Percentiles rank a stretch among this genome's conserved stretches.
Evolutionary conservation across 1,284 basidiomycete species (phyloP).

Genomic region (Cerioporus squamosus): DNA sequence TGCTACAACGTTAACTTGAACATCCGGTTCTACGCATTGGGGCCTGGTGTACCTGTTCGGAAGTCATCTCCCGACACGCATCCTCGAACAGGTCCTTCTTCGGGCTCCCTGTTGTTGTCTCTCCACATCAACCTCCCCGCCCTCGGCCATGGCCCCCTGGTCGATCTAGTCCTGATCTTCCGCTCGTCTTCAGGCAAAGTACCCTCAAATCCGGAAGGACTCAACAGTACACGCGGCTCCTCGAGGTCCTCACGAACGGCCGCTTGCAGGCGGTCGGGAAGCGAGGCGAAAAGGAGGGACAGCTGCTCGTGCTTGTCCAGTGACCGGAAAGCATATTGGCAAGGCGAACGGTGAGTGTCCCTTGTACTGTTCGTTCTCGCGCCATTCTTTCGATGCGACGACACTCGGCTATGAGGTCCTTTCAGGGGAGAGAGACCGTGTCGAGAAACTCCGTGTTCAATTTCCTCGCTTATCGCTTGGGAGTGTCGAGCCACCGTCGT

Average conservation of each 20-base stretch:
- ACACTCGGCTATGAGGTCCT: too few relatives aligned
- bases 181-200: constrained; percentile 52
- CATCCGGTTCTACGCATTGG: constrained; percentile 10
- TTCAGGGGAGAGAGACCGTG: background rate
- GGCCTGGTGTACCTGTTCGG: constrained; percentile 26
- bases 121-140: background rate
- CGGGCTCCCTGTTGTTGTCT: background rate
- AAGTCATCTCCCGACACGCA: constrained; percentile 19
- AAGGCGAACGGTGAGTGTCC: constrained; percentile 70
- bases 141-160: constrained; percentile 45
- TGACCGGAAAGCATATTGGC: constrained; percentile 67
- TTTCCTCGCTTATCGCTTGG: too few relatives aligned
- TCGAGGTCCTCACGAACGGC: constrained; percentile 61
- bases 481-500: too few relatives aligned
- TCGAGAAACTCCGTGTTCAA: too few relatives aligned
- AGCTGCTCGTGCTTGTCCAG: constrained; percentile 82
- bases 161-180: constrained; percentile 77
- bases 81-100: background rate
- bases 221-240: constrained; percentile 67
- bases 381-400: too few relatives aligned
- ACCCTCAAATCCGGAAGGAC: constrained; percentile 63
- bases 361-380: background rate
- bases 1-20: too few relatives aligned
- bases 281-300: constrained; percentile 73
- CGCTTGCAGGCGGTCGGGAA: constrained; percentile 75